These are phyloP conservation scores for Boletus rubropictus DNA, from an alignment of 768 basidiomycete genomes.

Conservation along the genomic window DNA sequence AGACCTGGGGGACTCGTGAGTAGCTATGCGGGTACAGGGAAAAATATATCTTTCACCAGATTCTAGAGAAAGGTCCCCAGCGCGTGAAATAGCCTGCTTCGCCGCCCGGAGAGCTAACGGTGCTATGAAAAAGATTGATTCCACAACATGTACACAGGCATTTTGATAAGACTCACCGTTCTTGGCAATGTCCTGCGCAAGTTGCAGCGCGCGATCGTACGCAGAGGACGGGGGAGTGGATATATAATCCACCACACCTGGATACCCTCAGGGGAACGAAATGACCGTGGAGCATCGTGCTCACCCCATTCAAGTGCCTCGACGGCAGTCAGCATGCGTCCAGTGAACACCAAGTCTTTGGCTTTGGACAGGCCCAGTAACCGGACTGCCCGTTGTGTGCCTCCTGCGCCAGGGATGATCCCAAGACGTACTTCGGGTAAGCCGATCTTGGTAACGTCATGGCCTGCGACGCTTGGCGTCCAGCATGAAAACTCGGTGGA, in stretches of 20 bases:
- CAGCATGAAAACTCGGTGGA: not conserved
- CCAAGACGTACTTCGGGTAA: conserved; percentile 72
- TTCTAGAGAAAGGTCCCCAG: conserved; percentile 73
- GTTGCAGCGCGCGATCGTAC: conserved; percentile 60
- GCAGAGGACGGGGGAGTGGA: conserved; percentile 55
- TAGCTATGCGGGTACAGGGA: not conserved
- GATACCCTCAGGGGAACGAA: conserved; percentile 7
- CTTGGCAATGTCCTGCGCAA: conserved; percentile 68
- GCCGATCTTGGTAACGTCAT: conserved; percentile 76
- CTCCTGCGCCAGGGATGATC: conserved; percentile 91
- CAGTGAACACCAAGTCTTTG: conserved; percentile 84
- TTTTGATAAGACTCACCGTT: conserved; percentile 39
- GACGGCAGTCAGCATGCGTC: conserved; percentile 55
- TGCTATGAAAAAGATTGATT: conserved; percentile 39
- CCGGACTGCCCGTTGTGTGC: conserved; percentile 77
- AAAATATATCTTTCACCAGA: conserved; percentile 40
- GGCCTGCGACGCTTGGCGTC: conserved; percentile 34
- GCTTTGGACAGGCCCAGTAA: conserved; percentile 74
- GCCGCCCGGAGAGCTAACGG: conserved; percentile 85
- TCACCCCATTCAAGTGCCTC: conserved; percentile 72
- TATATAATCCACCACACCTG: conserved; percentile 81
- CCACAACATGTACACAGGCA: not conserved
- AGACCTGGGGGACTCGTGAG: conserved; percentile 46
- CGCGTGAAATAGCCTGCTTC: conserved; percentile 77
- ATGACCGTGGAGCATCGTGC: not conserved